Evolutionary conservation across 768 basidiomycete species (phyloP).

Genomic region (Neoboletus magnificus): DNA sequence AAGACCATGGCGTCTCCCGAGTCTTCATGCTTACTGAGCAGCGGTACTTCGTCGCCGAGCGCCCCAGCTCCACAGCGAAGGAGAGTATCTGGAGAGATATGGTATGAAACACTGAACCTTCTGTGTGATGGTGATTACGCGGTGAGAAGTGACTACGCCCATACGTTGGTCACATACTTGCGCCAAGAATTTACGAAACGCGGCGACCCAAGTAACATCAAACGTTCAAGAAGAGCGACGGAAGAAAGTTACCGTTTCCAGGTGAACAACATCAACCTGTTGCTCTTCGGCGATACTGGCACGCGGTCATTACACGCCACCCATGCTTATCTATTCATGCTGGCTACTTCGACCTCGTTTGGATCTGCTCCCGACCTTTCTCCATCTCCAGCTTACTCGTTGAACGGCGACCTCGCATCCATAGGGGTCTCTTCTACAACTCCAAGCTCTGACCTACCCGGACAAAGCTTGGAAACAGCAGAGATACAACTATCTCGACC

Average conservation of each 20-base stretch:
- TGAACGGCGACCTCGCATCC: conserved; percentile 29
- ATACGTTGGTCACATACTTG: conserved; percentile 72
- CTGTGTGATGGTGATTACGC: conserved; percentile 75
- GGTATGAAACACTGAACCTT: conserved; percentile 87
- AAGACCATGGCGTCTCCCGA: conserved; percentile 17
- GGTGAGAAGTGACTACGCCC: conserved; percentile 77
- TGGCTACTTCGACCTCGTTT: conserved; percentile 69
- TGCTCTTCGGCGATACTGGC: conserved; percentile 57
- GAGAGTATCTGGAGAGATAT: conserved; percentile 74
- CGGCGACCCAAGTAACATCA: conserved; percentile 44
- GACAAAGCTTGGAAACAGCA: conserved; percentile 15
- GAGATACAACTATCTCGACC: conserved; percentile 30
- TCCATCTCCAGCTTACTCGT: conserved; percentile 41
- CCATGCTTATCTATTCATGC: conserved; percentile 76
- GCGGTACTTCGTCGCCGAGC: conserved; percentile 23
- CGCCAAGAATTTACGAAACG: conserved; percentile 69
- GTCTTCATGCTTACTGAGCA: conserved; percentile 28
- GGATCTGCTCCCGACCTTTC: conserved; percentile 42
- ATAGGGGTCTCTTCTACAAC: conserved; percentile 30
- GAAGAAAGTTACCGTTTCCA: conserved; percentile 49
- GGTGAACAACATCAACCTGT: conserved; percentile 41
- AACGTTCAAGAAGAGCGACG: conserved; percentile 43
- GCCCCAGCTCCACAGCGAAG: conserved; percentile 53
- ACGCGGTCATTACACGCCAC: conserved; percentile 75
- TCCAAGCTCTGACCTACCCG: conserved; percentile 31